A percentile compares a stretch with the other conserved stretches of the same genome.
Evolutionary conservation across 2,329 filamentous ascomycete genomes (phyloP).

Genomic region (Aspergillus quadrilineatus): DNA sequence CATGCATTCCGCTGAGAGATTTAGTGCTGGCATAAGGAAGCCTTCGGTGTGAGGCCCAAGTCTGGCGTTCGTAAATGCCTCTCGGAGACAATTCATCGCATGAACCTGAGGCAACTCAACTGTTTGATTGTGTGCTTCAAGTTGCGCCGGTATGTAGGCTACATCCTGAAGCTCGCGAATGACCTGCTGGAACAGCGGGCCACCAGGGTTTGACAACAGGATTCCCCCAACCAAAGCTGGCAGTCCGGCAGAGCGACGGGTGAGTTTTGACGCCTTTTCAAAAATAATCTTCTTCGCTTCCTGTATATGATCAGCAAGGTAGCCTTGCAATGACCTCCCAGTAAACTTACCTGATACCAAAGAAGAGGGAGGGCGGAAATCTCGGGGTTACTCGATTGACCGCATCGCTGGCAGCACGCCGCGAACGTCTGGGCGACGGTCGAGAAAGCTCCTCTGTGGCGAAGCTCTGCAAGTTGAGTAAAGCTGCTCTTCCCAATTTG

Average conservation of each 20-base stretch:
- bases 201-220: conserved; percentile 61
- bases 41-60: conserved; percentile 71
- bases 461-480: conserved; percentile 74
- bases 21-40: conserved; percentile 70
- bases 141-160: conserved; percentile 32
- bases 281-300: conserved; percentile 67
- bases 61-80: conserved; percentile 81
- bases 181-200: conserved; percentile 41
- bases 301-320: conserved; percentile 15
- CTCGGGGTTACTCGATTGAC: conserved; percentile 50
- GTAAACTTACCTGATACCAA: conserved; percentile 68
- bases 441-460: conserved; percentile 90
- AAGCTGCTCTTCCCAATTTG: conserved; percentile 74
- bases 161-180: conserved; percentile 43
- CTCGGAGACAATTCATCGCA: conserved; percentile 88
- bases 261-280: conserved; percentile 73
- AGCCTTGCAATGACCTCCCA: not conserved
- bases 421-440: conserved; percentile 88
- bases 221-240: conserved; percentile 83
- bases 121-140: conserved; percentile 36
- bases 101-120: conserved; percentile 82
- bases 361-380: conserved; percentile 53
- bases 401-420: conserved; percentile 69
- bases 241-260: conserved; percentile 86
- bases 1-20: conserved; percentile 76